Conservation (phyloP, 495 filamentous ascomycete species). For the Hypoxylon intermedium region DNA sequence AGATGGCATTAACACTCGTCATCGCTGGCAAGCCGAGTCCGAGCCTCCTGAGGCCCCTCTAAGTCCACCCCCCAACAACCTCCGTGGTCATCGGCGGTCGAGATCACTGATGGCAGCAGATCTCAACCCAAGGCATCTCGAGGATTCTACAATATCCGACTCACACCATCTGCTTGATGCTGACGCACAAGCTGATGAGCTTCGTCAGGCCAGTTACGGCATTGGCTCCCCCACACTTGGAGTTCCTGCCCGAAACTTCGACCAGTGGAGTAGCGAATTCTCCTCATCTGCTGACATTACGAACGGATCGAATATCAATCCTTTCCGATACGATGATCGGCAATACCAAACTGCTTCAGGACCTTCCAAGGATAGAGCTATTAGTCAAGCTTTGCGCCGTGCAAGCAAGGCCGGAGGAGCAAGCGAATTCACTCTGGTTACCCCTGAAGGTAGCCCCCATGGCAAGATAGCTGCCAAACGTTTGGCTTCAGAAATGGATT, state of each 20-base stretch:
- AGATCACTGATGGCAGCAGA: neutral
- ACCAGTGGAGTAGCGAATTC: conserved; percentile 19
- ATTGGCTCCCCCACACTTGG: conserved; percentile 8
- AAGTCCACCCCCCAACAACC: no score
- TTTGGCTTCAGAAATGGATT: no score
- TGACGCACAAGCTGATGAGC: conserved; percentile 29
- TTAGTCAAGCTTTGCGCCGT: conserved; percentile 30
- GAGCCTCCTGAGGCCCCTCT: neutral
- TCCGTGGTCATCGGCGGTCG: neutral
- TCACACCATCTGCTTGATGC: conserved; percentile 36
- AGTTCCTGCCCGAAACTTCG: neutral
- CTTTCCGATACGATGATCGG: conserved; percentile 8
- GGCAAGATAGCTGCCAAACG: neutral
- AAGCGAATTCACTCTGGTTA: conserved; percentile 6
- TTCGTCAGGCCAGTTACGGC: conserved; percentile 3
- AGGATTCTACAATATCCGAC: conserved; percentile 23
- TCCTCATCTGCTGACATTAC: conserved; percentile 2
- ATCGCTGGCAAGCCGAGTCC: neutral
- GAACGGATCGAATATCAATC: conserved; percentile 11
- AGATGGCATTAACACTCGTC: no score
- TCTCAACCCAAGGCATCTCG: neutral
- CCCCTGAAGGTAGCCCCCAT: conserved; percentile 4
- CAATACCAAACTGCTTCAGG: conserved; percentile 13
- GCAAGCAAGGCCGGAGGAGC: conserved; percentile 3
- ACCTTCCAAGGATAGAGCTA: conserved; percentile 23